phyloP scores from a whole-genome alignment of 2,329 filamentous ascomycete genomes.

The Ophiostoma himal-ulmi region DNA sequence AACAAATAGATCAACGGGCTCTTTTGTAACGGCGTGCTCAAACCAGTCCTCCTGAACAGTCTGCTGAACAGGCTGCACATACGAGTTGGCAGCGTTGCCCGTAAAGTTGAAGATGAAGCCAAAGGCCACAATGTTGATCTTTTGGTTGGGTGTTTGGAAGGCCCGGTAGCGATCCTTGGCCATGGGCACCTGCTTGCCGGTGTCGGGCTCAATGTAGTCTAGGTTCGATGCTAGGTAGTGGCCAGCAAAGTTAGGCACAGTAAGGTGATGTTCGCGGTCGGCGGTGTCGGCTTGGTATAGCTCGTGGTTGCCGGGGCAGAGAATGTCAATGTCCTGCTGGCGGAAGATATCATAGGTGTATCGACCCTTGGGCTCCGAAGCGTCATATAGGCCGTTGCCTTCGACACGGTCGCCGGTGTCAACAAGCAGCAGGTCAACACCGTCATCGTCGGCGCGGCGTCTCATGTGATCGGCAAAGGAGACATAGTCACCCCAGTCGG shows the following conservation, averaged over 20 bases:
- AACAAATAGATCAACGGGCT: constrained; percentile 73
- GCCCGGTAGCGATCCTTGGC: constrained; percentile 71
- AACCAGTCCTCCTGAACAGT: constrained; percentile 86
- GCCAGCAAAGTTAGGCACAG: constrained; percentile 74
- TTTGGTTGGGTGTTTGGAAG: constrained; percentile 86
- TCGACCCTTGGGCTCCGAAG: constrained; percentile 76
- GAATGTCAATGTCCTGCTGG: constrained; percentile 74
- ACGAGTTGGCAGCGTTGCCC: constrained; percentile 82
- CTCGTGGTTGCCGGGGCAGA: constrained; percentile 91
- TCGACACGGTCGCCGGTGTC: constrained; percentile 93
- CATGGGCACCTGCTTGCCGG: constrained; percentile 65
- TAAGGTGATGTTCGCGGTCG: constrained; percentile 69
- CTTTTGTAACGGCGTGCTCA: constrained; percentile 72
- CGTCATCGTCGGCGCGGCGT: constrained; percentile 67
- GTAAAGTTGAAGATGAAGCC: constrained; percentile 95
- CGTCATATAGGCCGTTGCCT: constrained; percentile 90
- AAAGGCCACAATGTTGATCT: constrained; percentile 77
- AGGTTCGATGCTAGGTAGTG: constrained; percentile 88
- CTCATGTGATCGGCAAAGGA: constrained; percentile 84
- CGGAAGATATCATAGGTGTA: constrained; percentile 85
- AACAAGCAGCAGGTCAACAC: constrained; percentile 81
- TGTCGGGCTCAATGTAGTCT: constrained; percentile 68
- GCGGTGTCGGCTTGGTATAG: constrained; percentile 78
- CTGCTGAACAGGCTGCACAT: constrained; percentile 72
- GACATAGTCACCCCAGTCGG: constrained; percentile 97